Evolutionary conservation across 768 basidiomycete species (phyloP).

Genomic region (Ramaria sp.): DNA sequence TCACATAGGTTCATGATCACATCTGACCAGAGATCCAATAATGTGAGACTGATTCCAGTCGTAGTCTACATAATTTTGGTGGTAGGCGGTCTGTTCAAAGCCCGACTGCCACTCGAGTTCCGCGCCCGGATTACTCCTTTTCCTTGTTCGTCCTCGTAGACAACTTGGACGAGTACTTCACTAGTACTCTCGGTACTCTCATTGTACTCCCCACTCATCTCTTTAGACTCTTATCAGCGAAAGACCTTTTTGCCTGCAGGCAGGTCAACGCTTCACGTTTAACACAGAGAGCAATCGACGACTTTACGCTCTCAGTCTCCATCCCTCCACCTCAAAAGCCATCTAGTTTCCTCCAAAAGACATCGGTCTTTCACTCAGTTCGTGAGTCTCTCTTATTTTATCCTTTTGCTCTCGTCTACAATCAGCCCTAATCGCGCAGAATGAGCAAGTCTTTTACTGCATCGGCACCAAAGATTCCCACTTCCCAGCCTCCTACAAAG

Average conservation of each 20-base stretch:
- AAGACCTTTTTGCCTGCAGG: slow-evolving; percentile 60
- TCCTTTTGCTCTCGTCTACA: background rate
- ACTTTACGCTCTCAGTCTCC: slow-evolving; percentile 18
- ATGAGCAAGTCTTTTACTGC: slow-evolving; percentile 89
- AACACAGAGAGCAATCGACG: slow-evolving; percentile 50
- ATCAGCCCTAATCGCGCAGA: slow-evolving; percentile 30
- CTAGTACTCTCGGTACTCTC: slow-evolving; percentile 2
- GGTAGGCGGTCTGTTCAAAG: background rate
- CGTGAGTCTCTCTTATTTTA: background rate
- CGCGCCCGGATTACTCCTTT: slow-evolving; percentile 1
- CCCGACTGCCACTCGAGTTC: background rate
- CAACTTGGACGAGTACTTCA: slow-evolving; percentile 10
- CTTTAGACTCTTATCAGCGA: slow-evolving; percentile 2
- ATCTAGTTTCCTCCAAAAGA: slow-evolving; percentile 14
- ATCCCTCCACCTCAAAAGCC: background rate
- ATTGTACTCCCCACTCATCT: background rate
- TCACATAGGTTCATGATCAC: background rate
- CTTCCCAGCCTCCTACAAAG: slow-evolving; percentile 58
- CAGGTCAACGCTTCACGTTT: slow-evolving; percentile 76
- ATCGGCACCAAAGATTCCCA: slow-evolving; percentile 58
- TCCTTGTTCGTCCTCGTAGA: slow-evolving; percentile 9
- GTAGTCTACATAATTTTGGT: too few relatives aligned
- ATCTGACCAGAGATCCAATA: too few relatives aligned
- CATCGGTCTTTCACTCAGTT: slow-evolving; percentile 12
- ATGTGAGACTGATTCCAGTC: too few relatives aligned